These are phyloP conservation scores for Bryum argenteum DNA, from an alignment of 225 moss, liverwort and hornwort species.

Conservation along the genomic window DNA sequence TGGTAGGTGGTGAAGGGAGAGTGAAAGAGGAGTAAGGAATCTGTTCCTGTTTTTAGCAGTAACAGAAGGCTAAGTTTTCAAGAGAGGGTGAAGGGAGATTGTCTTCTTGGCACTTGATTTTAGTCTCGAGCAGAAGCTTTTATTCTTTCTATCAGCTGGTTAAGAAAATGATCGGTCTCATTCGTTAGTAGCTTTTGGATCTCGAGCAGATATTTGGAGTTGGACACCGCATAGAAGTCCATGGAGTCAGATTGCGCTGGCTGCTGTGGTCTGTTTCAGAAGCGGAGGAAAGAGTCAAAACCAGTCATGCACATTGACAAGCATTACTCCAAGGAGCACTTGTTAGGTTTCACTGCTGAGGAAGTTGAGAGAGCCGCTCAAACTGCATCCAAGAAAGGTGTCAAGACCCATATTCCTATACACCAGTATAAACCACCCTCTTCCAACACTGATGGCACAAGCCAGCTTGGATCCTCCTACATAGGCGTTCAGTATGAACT, in stretches of 20 bases:
- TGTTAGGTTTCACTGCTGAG: slow-evolving; percentile 59
- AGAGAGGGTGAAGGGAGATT: too few species aligned
- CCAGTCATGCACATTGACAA: slow-evolving; percentile 50
- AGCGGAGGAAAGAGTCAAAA: slow-evolving; percentile 48
- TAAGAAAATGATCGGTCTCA: neutral
- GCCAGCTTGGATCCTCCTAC: slow-evolving; percentile 49
- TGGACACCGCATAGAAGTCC: slow-evolving; percentile 40
- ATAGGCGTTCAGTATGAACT: slow-evolving; percentile 53
- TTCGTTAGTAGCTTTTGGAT: neutral
- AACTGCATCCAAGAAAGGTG: slow-evolving; percentile 54
- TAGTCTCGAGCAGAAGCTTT: neutral
- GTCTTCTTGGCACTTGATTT: neutral
- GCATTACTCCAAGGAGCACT: slow-evolving; percentile 60
- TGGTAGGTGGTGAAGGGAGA: slow-evolving; percentile 15
- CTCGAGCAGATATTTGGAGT: slow-evolving; percentile 37
- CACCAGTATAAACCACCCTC: slow-evolving; percentile 40
- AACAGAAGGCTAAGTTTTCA: neutral
- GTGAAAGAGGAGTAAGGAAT: neutral
- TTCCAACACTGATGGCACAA: slow-evolving; percentile 17
- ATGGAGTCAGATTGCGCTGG: slow-evolving; percentile 61
- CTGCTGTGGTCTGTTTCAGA: slow-evolving; percentile 63
- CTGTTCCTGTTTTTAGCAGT: neutral
- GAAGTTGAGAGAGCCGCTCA: slow-evolving; percentile 56
- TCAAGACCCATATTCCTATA: slow-evolving; percentile 45
- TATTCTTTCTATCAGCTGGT: neutral